These are phyloP conservation scores for Trichoderma oligosporum DNA, from an alignment of 2,329 filamentous ascomycete species.

Conservation along the genomic window DNA sequence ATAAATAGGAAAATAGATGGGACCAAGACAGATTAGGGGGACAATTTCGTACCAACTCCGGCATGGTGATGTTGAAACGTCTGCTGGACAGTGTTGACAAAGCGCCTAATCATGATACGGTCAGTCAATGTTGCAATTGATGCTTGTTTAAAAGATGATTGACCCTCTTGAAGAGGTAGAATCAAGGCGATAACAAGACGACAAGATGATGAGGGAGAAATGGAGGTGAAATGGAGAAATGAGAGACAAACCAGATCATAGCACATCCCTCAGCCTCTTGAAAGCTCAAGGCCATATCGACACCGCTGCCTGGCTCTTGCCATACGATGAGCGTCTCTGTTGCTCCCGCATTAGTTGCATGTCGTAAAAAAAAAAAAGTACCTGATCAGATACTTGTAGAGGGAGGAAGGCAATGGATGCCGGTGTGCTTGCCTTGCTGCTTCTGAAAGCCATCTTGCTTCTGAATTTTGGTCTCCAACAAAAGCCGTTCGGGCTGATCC, in stretches of 20 bases:
- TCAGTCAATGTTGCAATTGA: background rate
- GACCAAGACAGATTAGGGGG: background rate
- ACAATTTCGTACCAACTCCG: constrained; percentile 53
- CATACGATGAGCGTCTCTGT: constrained; percentile 95
- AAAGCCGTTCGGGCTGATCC: constrained; percentile 76
- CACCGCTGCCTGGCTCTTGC: constrained; percentile 78
- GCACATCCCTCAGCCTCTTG: constrained; percentile 95
- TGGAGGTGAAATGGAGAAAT: background rate
- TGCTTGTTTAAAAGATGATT: background rate
- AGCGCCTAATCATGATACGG: constrained; percentile 61
- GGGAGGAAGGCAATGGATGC: background rate
- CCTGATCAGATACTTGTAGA: constrained; percentile 18
- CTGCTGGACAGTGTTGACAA: constrained; percentile 81
- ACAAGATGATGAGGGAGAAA: too few relatives aligned
- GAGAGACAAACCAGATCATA: constrained; percentile 70
- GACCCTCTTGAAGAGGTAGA: background rate
- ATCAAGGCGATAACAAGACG: background rate
- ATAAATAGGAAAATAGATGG: too few relatives aligned
- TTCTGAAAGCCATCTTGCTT: constrained; percentile 98
- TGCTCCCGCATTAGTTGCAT: constrained; percentile 24
- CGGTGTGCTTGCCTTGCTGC: constrained; percentile 70
- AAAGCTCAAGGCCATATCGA: constrained; percentile 97
- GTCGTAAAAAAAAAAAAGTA: constrained; percentile 17
- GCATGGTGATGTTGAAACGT: constrained; percentile 59
- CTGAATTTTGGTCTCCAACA: constrained; percentile 84